phyloP scores from a whole-genome alignment of 1,139 yeast species.

The Schwanniomyces etchellsii region DNA sequence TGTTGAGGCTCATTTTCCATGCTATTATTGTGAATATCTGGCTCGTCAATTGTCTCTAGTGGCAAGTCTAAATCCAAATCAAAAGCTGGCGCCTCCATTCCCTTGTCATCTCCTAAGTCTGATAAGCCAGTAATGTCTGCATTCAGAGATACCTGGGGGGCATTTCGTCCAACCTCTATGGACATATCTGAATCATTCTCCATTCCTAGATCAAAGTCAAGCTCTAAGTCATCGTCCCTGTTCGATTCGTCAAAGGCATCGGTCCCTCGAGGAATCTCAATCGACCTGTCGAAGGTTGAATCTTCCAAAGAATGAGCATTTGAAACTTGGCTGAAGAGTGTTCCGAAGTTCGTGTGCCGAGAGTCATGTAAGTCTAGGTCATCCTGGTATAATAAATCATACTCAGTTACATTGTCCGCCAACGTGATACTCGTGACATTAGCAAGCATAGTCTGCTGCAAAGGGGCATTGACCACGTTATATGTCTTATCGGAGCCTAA shows the following conservation, averaged over 20 bases:
- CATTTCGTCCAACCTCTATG: slow-evolving; percentile 47
- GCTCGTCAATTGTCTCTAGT: slow-evolving; percentile 20
- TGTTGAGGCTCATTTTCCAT: slow-evolving; percentile 9
- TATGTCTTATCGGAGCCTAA: slow-evolving; percentile 23
- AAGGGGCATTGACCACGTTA: slow-evolving; percentile 37
- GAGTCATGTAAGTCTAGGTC: slow-evolving; percentile 54
- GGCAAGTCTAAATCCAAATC: slow-evolving; percentile 26
- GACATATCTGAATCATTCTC: slow-evolving; percentile 24
- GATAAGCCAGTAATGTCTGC: slow-evolving; percentile 30
- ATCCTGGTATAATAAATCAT: slow-evolving; percentile 64
- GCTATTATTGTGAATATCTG: slow-evolving; percentile 4
- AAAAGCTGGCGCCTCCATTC: slow-evolving; percentile 9
- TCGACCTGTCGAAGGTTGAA: slow-evolving; percentile 29
- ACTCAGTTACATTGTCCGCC: slow-evolving; percentile 74
- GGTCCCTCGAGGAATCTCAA: slow-evolving; percentile 52
- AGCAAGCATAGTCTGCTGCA: slow-evolving; percentile 45
- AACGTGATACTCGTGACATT: slow-evolving; percentile 54
- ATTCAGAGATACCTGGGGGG: slow-evolving; percentile 11
- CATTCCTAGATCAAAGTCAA: slow-evolving; percentile 44
- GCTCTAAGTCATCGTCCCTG: slow-evolving; percentile 37
- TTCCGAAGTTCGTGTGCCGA: slow-evolving; percentile 1
- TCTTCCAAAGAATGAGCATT: slow-evolving; percentile 8
- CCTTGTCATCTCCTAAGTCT: slow-evolving; percentile 13
- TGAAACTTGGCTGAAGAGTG: slow-evolving; percentile 9
- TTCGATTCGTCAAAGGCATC: slow-evolving; percentile 15